Conservation (phyloP, 2,329 filamentous ascomycete genomes). For the Hypocreales sp. region DNA sequence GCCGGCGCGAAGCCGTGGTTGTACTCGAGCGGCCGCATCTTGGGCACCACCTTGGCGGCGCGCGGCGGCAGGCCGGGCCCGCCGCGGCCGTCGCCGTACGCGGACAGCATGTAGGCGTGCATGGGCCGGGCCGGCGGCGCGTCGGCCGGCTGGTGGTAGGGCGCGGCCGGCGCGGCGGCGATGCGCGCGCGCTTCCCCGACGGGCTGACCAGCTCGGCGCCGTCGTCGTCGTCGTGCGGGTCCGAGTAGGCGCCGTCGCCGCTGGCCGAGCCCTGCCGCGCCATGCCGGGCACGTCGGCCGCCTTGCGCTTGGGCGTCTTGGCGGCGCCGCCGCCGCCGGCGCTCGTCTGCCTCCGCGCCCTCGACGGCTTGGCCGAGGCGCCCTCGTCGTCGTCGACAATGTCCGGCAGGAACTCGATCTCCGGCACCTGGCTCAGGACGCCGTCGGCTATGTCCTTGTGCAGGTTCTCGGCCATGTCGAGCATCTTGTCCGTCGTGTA, state of each 20-base stretch:
- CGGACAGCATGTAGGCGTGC: conserved; percentile 2
- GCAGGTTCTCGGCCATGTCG: conserved; percentile 28
- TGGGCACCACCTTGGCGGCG: conserved; percentile 8
- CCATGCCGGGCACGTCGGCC: conserved; percentile 4
- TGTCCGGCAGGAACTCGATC: conserved; percentile 42
- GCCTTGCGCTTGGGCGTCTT: conserved; percentile 11
- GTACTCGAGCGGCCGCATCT: conserved; percentile 8
- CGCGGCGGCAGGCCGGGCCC: conserved; percentile 4
- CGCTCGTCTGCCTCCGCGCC: conserved; percentile 7
- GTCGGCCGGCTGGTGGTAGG: conserved; percentile 1
- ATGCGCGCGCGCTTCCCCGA: conserved; percentile 10
- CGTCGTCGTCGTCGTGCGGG: conserved; percentile 3
- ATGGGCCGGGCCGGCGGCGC: conserved; percentile 1
- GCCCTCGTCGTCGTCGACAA: conserved; percentile 21
- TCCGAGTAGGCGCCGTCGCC: conserved; percentile 2
- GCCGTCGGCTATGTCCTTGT: conserved; percentile 26
- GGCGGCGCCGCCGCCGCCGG: conserved; percentile 3
- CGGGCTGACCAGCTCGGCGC: conserved; percentile 5
- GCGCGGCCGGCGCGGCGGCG: conserved; percentile 2
- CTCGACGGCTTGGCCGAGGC: conserved; percentile 9
- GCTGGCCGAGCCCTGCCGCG: conserved; percentile 1
- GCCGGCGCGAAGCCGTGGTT: conserved; percentile 1
- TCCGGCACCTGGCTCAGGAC: conserved; percentile 34
- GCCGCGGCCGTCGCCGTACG: conserved; percentile 2
- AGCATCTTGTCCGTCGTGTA: conserved; percentile 32